Conservation (phyloP, 1,284 basidiomycete species). For the Malassezia obtusa region DNA sequence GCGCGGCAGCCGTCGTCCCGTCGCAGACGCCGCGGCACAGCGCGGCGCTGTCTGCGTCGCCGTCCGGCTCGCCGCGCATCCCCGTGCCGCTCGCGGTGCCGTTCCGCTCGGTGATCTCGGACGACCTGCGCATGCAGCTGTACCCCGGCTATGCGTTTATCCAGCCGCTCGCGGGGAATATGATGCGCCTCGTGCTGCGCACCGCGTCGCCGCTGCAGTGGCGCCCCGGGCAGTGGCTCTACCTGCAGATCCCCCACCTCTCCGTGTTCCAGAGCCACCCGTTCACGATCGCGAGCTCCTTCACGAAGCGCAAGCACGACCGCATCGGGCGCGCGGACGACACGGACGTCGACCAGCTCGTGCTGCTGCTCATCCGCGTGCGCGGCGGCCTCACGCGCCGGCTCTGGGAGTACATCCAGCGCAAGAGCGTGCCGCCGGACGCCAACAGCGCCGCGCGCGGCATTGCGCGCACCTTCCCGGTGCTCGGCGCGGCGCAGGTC, state of each 20-base stretch:
- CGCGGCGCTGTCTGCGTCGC: neutral
- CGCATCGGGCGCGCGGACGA: neutral
- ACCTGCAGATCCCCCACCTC: constrained; percentile 63
- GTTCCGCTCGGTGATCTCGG: constrained; percentile 30
- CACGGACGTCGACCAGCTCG: constrained; percentile 51
- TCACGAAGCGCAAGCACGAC: constrained; percentile 24
- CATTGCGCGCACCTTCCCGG: neutral
- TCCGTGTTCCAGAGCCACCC: constrained; percentile 65
- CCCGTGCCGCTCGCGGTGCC: constrained; percentile 1
- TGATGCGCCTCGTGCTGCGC: constrained; percentile 63
- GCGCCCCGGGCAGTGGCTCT: constrained; percentile 70
- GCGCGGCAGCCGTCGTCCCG: no score
- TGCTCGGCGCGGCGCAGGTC: neutral
- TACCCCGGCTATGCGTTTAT: constrained; percentile 62
- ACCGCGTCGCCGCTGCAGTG: constrained; percentile 54
- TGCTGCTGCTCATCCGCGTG: constrained; percentile 66
- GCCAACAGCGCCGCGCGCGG: neutral
- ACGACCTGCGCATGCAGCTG: constrained; percentile 35
- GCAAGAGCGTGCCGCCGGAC: neutral
- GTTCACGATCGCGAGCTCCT: constrained; percentile 59
- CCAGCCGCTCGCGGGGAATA: constrained; percentile 67
- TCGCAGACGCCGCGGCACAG: neutral
- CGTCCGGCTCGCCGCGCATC: neutral
- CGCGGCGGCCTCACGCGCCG: constrained; percentile 65
- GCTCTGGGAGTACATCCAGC: constrained; percentile 57